Base-by-base conservation (phyloP, 768 basidiomycete genomes). In the Coprinopsis marcescibilis region DNA sequence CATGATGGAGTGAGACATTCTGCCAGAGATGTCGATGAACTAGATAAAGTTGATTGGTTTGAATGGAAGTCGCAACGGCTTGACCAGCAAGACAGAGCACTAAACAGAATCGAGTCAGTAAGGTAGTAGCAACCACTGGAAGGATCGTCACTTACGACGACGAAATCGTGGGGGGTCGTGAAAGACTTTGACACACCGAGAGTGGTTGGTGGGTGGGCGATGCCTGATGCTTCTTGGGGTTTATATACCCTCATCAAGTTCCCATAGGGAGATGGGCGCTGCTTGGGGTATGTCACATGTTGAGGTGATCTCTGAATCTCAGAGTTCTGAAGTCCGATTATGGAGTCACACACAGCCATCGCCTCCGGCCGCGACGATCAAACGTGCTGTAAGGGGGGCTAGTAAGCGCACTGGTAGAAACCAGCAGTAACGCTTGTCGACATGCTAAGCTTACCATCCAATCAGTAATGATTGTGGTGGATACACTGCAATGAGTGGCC, bases 41-140 rank as follows among this genome's bases (percentile, higher is more conserved):
- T 37, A 46, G 43, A 41, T 27, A 49, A 39, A 46, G 42, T 44
- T 44, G 41, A 43, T 45, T 55, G 46, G 19, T 38, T 49, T 47
- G 63, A 51, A 52, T 59, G 59, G 60, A 58, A 57, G 58, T 58
- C 66, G 64, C 64, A 61, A 63, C 66, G 66, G 66, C 69, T 71
- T 71, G 69, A 60, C 70, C 70, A 71, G 69, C 69, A 73, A 69
- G 68, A 58, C 67, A 67, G 58, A 64, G 64, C 61, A 55, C 59
- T 55, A 52, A 53, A 40, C 23, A 46, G 30, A 6, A 41, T 24
- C 6, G 4, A 8, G 45, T 25, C 27, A 43, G 19, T 4, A 39
- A 35, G 30, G 30, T 25, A 39, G 49, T 52, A 36, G 33, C 20
- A 25, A 36, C 47, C n/a, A 24, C 11, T n/a, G 21, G 24, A 21